phyloP scores from a whole-genome alignment of 345 rosid genomes.

The Abelmoschus esculentus region DNA sequence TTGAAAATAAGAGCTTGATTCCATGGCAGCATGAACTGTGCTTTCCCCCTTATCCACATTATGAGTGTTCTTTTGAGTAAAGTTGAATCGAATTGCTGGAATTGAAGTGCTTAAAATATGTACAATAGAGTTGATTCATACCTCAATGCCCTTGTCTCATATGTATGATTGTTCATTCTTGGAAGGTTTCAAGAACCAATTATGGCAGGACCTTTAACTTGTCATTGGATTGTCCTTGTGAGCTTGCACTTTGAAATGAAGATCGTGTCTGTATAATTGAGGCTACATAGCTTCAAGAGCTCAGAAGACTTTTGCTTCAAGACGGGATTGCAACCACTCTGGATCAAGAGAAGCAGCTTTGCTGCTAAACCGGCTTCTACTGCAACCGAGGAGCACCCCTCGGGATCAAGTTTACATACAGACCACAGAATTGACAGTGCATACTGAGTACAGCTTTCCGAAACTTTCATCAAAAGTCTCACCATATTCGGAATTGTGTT shows the following conservation, averaged over 20 bases:
- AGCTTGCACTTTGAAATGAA: constrained; percentile 69
- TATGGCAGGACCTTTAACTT: background rate
- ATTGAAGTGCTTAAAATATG: constrained; percentile 22
- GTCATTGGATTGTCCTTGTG: constrained; percentile 53
- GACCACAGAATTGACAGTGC: constrained; percentile 59
- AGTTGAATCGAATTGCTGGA: constrained; percentile 24
- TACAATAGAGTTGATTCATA: constrained; percentile 23
- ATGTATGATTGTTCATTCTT: constrained; percentile 7
- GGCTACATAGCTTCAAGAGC: constrained; percentile 53
- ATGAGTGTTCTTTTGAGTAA: constrained; percentile 17
- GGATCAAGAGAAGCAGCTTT: constrained; percentile 54
- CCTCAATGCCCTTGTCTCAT: constrained; percentile 17
- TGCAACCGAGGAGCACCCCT: constrained; percentile 51
- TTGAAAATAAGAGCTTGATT: background rate
- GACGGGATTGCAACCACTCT: constrained; percentile 55
- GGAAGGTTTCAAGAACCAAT: constrained; percentile 13
- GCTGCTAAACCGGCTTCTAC: constrained; percentile 62
- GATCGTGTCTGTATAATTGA: constrained; percentile 49
- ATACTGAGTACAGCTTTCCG: constrained; percentile 53
- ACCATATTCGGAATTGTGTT: constrained; percentile 51
- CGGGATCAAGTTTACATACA: constrained; percentile 49
- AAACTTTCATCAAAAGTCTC: constrained; percentile 48
- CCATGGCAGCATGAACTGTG: constrained; percentile 12
- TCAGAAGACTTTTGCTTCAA: constrained; percentile 54
- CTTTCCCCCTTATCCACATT: constrained; percentile 13